These are phyloP conservation scores for Kodamaea jinghongensis DNA, from an alignment of 805 yeast species.

Conservation along the genomic window DNA sequence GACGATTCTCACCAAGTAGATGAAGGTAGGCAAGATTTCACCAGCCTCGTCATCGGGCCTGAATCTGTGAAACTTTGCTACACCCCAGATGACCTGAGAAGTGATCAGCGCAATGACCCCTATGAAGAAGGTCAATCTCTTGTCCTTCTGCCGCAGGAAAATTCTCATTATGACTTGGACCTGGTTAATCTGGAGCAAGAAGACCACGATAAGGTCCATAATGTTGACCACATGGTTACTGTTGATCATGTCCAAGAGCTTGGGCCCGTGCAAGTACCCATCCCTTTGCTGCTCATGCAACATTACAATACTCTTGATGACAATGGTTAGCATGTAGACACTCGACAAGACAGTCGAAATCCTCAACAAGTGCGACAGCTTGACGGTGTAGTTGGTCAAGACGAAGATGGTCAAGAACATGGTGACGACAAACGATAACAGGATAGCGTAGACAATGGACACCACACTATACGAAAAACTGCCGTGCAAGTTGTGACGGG, in stretches of 20 bases:
- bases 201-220: slow-evolving; percentile 56
- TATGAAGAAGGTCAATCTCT: slow-evolving; percentile 54
- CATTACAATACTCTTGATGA: slow-evolving; percentile 45
- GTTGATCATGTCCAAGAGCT: slow-evolving; percentile 45
- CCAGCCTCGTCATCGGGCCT: slow-evolving; percentile 41
- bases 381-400: slow-evolving; percentile 61
- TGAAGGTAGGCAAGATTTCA: slow-evolving; percentile 68
- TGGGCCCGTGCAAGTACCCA: slow-evolving; percentile 44
- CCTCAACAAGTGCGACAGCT: slow-evolving; percentile 53
- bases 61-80: slow-evolving; percentile 50
- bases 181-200: slow-evolving; percentile 62
- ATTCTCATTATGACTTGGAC: slow-evolving; percentile 69
- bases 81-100: slow-evolving; percentile 69
- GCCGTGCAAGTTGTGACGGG: slow-evolving; percentile 33
- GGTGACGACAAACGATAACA: slow-evolving; percentile 64
- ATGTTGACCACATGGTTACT: slow-evolving; percentile 46
- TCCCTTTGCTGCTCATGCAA: slow-evolving; percentile 47
- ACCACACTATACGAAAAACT: slow-evolving; percentile 55
- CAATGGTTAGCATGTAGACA: slow-evolving; percentile 50
- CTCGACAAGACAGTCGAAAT: slow-evolving; percentile 53
- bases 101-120: slow-evolving; percentile 53
- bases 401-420: slow-evolving; percentile 62
- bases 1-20: slow-evolving; percentile 70
- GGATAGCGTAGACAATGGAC: slow-evolving; percentile 59
- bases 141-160: slow-evolving; percentile 66